phyloP scores from a whole-genome alignment of 2,329 filamentous ascomycete species.

The Fusarium falciforme region DNA sequence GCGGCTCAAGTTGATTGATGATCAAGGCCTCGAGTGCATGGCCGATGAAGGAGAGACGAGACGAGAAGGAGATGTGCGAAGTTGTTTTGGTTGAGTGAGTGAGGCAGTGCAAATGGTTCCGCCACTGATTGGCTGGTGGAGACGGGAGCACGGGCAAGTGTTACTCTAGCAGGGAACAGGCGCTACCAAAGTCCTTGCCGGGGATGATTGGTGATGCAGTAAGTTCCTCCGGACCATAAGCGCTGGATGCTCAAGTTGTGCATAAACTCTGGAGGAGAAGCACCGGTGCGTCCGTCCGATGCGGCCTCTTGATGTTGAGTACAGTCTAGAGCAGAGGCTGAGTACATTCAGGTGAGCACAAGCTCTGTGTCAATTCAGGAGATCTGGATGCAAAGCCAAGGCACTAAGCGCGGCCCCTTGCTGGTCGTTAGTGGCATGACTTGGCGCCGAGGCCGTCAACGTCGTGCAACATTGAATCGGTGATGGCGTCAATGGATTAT shows the following conservation, averaged over 20 bases:
- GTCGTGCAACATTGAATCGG: constrained; percentile 8
- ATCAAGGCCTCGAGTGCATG: neutral
- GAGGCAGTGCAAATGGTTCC: constrained; percentile 37
- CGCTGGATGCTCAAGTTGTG: neutral
- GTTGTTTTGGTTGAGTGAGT: constrained; percentile 28
- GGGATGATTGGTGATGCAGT: constrained; percentile 1
- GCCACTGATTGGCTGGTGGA: constrained; percentile 23
- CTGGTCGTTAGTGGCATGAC: constrained; percentile 25
- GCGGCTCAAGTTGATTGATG: neutral
- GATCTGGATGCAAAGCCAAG: constrained; percentile 33
- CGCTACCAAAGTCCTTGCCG: constrained; percentile 20
- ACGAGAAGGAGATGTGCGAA: neutral
- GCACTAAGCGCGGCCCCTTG: constrained; percentile 18
- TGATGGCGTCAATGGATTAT: neutral
- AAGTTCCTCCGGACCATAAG: constrained; percentile 1
- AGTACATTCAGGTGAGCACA: constrained; percentile 23
- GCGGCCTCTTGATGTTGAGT: neutral
- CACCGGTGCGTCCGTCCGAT: neutral
- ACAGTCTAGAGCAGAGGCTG: constrained; percentile 28
- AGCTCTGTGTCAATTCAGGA: constrained; percentile 17
- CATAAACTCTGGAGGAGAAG: neutral
- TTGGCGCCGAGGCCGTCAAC: constrained; percentile 28
- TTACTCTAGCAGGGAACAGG: constrained; percentile 25
- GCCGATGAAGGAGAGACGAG: constrained; percentile 19
- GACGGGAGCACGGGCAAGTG: neutral